Conservation (phyloP, 2,329 filamentous ascomycete species). For the Metarhizium robertsii region DNA sequence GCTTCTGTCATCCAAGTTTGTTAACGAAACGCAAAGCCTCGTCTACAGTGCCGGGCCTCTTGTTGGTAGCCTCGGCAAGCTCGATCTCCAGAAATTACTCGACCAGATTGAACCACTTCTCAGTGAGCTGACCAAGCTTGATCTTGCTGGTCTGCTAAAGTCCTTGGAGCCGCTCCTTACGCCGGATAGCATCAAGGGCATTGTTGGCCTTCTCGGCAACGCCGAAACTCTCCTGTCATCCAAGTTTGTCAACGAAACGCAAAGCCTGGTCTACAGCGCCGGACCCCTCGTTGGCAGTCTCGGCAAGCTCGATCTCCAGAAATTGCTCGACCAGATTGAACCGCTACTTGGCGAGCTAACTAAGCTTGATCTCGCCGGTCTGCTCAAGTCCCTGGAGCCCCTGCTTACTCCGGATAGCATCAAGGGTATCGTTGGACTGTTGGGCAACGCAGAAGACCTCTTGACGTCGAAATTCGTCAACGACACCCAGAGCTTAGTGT, state of each 20-base stretch:
- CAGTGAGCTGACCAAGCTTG: slow-evolving; percentile 18
- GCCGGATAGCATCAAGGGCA: slow-evolving; percentile 19
- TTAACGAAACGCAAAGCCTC: slow-evolving; percentile 20
- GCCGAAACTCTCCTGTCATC: slow-evolving; percentile 20
- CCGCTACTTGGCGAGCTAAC: slow-evolving; percentile 20
- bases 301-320: slow-evolving; percentile 23
- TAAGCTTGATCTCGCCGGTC: slow-evolving; percentile 21
- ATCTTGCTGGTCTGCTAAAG: slow-evolving; percentile 19
- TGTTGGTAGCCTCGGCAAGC: slow-evolving; percentile 21
- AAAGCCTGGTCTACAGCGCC: slow-evolving; percentile 16
- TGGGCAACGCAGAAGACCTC: too few species aligned
- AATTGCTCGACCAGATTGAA: slow-evolving; percentile 19
- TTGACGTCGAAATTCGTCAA: too few species aligned
- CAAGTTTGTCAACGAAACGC: slow-evolving; percentile 22
- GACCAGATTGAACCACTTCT: slow-evolving; percentile 24
- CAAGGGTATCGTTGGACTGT: slow-evolving; percentile 9
- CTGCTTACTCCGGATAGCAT: slow-evolving; percentile 21
- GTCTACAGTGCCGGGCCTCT: slow-evolving; percentile 20
- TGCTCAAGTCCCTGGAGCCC: slow-evolving; percentile 18
- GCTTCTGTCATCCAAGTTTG: slow-evolving; percentile 20
- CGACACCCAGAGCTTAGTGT: too few species aligned
- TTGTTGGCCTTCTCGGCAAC: slow-evolving; percentile 19
- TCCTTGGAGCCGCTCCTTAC: slow-evolving; percentile 21
- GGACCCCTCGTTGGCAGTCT: slow-evolving; percentile 23
- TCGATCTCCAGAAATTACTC: slow-evolving; percentile 21